phyloP scores from a whole-genome alignment of 139 green algal genomes.

The Ostreobium quekettii region DNA sequence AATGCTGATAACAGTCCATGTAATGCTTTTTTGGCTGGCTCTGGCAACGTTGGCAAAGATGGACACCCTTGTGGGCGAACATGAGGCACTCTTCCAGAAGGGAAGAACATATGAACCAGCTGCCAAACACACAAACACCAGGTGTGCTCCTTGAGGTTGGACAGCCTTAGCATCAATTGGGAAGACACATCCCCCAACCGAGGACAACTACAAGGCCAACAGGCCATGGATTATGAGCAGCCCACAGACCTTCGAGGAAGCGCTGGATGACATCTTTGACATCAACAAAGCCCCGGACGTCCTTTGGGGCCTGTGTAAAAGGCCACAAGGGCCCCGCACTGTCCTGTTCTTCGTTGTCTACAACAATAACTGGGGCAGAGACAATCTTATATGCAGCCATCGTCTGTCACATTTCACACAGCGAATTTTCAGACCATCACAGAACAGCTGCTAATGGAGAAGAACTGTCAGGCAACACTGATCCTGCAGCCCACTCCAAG shows the following conservation, averaged over 20 bases:
- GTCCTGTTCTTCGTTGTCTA: background rate
- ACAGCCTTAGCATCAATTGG: background rate
- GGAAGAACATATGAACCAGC: background rate
- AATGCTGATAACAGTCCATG: background rate
- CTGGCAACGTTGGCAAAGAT: background rate
- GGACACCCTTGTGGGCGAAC: background rate
- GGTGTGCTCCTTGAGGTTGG: background rate
- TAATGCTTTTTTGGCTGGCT: background rate
- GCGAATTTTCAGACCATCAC: no score
- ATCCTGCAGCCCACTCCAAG: no score
- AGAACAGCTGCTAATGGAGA: no score
- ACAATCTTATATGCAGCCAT: constrained; percentile 6
- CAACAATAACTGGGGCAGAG: background rate
- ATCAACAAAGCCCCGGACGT: constrained; percentile 9
- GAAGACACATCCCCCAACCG: background rate
- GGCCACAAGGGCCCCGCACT: background rate
- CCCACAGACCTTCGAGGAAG: constrained; percentile 1
- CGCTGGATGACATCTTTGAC: constrained; percentile 13
- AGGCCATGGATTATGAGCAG: background rate
- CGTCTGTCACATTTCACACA: no score
- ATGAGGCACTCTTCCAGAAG: background rate
- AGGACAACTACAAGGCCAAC: background rate
- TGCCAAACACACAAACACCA: background rate
- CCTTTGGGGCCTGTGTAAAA: constrained; percentile 1
- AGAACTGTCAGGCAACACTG: no score